Percentiles rank a stretch among this genome's conserved stretches.
Conservation (phyloP, 306 rosid species). For the Senna tora region DNA sequence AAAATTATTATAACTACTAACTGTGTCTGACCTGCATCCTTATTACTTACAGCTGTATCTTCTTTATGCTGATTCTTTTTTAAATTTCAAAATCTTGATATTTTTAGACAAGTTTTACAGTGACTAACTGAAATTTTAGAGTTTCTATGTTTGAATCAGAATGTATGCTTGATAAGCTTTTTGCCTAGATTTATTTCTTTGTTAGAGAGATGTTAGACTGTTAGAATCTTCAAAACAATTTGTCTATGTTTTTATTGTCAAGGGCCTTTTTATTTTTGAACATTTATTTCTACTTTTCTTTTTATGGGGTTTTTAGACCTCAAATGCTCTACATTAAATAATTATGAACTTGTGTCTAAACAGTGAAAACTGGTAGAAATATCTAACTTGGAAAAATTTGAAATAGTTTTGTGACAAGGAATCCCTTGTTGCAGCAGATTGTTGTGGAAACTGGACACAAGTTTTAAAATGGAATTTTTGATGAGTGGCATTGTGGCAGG, state of each 20-base stretch:
- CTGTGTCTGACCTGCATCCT: neutral
- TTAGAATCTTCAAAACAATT: too few species aligned
- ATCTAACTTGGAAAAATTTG: neutral
- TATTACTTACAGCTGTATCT: neutral
- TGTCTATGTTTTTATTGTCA: neutral
- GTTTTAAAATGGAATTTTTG: neutral
- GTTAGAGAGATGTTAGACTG: too few species aligned
- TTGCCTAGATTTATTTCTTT: neutral
- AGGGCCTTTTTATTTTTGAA: neutral
- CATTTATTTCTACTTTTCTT: neutral
- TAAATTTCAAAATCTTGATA: slow-evolving; percentile 13
- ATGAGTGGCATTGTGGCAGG: neutral
- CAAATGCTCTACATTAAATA: neutral
- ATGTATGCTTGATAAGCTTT: slow-evolving; percentile 3
- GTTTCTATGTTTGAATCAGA: slow-evolving; percentile 21
- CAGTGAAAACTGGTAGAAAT: neutral
- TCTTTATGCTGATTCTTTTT: slow-evolving; percentile 25
- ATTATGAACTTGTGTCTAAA: neutral
- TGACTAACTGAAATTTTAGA: neutral
- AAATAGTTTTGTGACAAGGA: too few species aligned
- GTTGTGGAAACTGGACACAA: neutral
- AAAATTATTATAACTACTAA: slow-evolving; percentile 1
- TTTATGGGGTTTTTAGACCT: neutral
- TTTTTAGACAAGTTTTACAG: slow-evolving; percentile 3
- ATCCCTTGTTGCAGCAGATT: too few species aligned